These are phyloP conservation scores for Penicillium odoratum DNA, from an alignment of 495 filamentous ascomycete genomes.

Conservation along the genomic window DNA sequence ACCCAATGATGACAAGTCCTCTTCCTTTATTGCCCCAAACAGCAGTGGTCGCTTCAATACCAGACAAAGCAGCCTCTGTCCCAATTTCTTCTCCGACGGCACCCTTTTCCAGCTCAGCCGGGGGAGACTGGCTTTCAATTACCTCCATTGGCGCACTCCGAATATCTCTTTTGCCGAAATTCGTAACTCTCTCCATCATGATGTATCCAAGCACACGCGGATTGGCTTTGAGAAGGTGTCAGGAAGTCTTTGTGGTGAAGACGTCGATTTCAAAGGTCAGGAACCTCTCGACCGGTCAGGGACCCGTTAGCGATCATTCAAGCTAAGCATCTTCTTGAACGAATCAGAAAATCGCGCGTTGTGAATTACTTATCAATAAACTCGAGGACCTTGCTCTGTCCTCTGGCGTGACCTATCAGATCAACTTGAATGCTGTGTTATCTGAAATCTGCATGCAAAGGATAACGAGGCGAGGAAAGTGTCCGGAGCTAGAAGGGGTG, in stretches of 20 bases:
- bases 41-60: constrained; percentile 7
- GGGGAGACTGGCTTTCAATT: neutral
- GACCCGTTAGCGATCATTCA: no score
- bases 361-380: no score
- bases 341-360: no score
- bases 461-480: neutral
- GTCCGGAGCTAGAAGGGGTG: neutral
- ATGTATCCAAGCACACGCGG: no score
- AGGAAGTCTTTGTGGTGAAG: no score
- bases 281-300: no score
- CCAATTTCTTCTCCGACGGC: neutral
- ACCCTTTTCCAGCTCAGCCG: constrained; percentile 1
- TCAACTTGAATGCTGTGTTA: neutral
- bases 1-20: constrained; percentile 46
- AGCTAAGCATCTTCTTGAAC: no score
- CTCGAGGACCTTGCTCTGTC: no score
- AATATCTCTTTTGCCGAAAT: neutral
- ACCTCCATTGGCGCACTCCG: neutral
- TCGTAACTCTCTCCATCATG: neutral
- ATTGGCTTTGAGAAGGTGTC: no score
- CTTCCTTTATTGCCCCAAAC: constrained; percentile 45
- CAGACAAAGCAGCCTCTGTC: constrained; percentile 4
- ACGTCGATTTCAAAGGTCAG: no score
- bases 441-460: no score
- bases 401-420: neutral